These are phyloP conservation scores for Acanthamoeba royreba DNA, from an alignment of 208 protist species.

Conservation along the genomic window DNA sequence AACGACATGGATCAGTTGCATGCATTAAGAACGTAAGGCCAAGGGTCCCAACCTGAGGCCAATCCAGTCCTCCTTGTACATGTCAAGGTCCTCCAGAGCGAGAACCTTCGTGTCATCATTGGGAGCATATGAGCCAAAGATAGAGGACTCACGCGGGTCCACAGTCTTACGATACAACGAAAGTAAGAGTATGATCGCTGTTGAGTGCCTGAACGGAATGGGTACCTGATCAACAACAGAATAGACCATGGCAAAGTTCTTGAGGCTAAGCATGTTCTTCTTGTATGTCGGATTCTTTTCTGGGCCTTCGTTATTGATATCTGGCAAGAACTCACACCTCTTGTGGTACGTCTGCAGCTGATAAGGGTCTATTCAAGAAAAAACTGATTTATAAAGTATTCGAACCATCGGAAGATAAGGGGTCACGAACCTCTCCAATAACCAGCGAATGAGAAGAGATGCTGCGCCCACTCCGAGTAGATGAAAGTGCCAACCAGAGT, in stretches of 20 bases:
- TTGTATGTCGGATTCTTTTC: conserved; percentile 33
- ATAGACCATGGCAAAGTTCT: conserved; percentile 37
- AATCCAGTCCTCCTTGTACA: conserved; percentile 55
- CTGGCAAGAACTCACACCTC: neutral
- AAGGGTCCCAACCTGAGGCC: neutral
- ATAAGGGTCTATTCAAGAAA: conserved; percentile 36
- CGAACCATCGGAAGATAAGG: neutral
- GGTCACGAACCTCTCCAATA: neutral
- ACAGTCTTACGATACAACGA: neutral
- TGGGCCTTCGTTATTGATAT: conserved; percentile 27
- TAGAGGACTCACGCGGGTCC: neutral
- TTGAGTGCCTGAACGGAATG: neutral
- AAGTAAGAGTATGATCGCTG: neutral
- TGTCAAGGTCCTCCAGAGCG: neutral
- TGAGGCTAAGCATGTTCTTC: conserved; percentile 1
- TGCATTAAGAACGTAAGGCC: neutral
- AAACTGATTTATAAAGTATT: too few species aligned
- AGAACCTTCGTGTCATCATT: neutral
- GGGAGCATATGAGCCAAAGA: neutral
- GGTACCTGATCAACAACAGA: neutral
- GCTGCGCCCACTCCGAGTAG: conserved; percentile 31
- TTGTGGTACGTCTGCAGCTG: conserved; percentile 11
- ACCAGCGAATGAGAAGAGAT: neutral
- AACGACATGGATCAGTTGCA: neutral
- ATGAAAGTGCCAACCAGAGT: neutral